These are phyloP conservation scores for Leptographium wingfieldii DNA, from an alignment of 2,329 filamentous ascomycete genomes.

Conservation along the genomic window DNA sequence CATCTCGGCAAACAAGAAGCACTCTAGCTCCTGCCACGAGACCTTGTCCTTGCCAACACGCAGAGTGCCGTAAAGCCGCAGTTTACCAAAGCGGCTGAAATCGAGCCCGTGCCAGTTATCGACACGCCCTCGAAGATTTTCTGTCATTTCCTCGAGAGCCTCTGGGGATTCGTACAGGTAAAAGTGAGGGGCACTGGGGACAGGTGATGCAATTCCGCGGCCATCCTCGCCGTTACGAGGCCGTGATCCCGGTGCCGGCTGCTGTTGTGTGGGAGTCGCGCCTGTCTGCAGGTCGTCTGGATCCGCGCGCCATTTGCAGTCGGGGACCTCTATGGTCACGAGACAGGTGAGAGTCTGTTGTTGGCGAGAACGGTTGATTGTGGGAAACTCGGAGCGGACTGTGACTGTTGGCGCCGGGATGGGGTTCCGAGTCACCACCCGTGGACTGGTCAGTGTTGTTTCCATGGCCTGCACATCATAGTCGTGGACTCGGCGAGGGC, in stretches of 20 bases:
- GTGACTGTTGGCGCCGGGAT: constrained; percentile 88
- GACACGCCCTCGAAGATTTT: constrained; percentile 72
- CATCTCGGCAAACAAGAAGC: constrained; percentile 96
- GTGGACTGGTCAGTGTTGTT: constrained; percentile 63
- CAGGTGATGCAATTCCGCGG: constrained; percentile 44
- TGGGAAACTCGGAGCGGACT: constrained; percentile 92
- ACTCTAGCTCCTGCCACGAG: constrained; percentile 96
- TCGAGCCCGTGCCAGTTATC: constrained; percentile 98
- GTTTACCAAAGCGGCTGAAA: constrained; percentile 83
- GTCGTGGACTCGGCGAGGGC: constrained; percentile 64
- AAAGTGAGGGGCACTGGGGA: constrained; percentile 43
- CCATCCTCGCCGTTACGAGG: constrained; percentile 37
- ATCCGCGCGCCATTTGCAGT: constrained; percentile 80
- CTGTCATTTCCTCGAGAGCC: constrained; percentile 71
- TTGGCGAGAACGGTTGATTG: constrained; percentile 78
- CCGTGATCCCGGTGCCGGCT: constrained; percentile 18
- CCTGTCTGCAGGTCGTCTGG: constrained; percentile 61
- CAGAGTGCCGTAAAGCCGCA: constrained; percentile 78
- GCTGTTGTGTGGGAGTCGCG: constrained; percentile 24
- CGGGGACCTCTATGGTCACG: constrained; percentile 84
- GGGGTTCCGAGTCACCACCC: constrained; percentile 62
- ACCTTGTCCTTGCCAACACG: constrained; percentile 92
- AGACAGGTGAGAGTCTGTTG: constrained; percentile 92
- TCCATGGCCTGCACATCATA: constrained; percentile 97
- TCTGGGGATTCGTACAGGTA: constrained; percentile 65